Evolutionary conservation across 306 rosid species (phyloP).

Genomic region (Vigna unguiculata): DNA sequence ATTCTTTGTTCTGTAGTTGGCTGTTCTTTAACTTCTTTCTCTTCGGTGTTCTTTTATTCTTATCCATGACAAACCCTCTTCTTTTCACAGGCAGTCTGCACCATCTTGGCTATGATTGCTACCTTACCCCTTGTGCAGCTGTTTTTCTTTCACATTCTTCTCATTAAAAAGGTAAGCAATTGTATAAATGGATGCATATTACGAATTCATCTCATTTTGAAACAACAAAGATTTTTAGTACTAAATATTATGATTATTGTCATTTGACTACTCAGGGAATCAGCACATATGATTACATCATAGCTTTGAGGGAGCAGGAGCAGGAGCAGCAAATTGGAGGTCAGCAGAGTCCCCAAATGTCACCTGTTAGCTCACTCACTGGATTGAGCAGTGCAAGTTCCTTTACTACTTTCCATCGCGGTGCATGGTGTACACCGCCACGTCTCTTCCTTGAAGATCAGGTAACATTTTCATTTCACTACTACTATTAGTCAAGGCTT

Average conservation of each 20-base stretch:
- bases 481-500: constrained; percentile 21
- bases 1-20: neutral
- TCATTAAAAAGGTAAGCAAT: constrained; percentile 80
- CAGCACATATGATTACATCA: constrained; percentile 94
- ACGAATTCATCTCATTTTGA: neutral
- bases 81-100: constrained; percentile 77
- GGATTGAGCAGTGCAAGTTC: constrained; percentile 99
- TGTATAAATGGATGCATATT: neutral
- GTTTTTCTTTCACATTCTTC: constrained; percentile 96
- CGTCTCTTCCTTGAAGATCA: constrained; percentile 95
- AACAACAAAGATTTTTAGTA: neutral
- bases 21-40: constrained; percentile 5
- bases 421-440: constrained; percentile 99
- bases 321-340: constrained; percentile 86
- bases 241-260: constrained; percentile 35
- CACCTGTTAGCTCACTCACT: constrained; percentile 94
- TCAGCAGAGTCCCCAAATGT: constrained; percentile 98
- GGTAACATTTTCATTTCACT: constrained; percentile 54
- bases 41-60: constrained; percentile 8
- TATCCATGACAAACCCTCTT: constrained; percentile 15
- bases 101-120: constrained; percentile 92
- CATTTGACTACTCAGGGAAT: constrained; percentile 71
- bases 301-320: constrained; percentile 98
- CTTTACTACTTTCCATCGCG: constrained; percentile 82
- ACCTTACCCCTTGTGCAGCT: constrained; percentile 95